Conservation (phyloP, 495 filamentous ascomycete species). For the Xylaria palmicola region DNA sequence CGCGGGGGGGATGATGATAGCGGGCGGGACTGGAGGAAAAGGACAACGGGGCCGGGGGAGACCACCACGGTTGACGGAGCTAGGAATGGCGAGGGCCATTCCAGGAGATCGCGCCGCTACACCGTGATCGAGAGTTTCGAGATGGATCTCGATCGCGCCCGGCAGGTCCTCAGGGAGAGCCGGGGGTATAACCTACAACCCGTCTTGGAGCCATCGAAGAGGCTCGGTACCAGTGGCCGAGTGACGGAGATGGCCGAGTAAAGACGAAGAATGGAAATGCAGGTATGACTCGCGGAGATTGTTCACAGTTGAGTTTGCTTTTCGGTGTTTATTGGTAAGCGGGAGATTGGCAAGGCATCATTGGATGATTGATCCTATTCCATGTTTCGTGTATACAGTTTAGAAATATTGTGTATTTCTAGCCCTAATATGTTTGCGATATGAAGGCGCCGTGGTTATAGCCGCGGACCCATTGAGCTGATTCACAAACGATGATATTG, state of each 20-base stretch:
- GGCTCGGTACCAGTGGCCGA: neutral
- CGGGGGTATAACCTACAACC: conserved; percentile 10
- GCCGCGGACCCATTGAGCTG: neutral
- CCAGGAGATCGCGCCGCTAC: conserved; percentile 8
- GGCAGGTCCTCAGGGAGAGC: conserved; percentile 10
- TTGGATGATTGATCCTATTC: neutral
- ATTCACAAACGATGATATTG: neutral
- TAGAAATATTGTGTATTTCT: conserved; percentile 11
- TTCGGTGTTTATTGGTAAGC: conserved; percentile 26
- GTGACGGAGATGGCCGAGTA: conserved; percentile 15
- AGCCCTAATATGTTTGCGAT: neutral
- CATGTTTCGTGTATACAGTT: conserved; percentile 11
- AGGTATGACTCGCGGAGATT: conserved; percentile 18
- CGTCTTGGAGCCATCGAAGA: conserved; percentile 7
- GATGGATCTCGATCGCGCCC: conserved; percentile 9
- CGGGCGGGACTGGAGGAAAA: neutral
- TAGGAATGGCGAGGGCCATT: neutral
- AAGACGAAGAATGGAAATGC: too few relatives aligned
- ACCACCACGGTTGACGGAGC: neutral
- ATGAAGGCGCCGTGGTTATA: too few relatives aligned
- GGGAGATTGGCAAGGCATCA: neutral
- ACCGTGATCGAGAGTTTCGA: conserved; percentile 22
- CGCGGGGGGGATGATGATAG: neutral
- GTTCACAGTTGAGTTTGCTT: conserved; percentile 32
- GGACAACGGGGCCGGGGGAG: neutral